Evolutionary conservation across 495 filamentous ascomycete genomes (phyloP), one percentile per base, ranked within the genome.

Genomic region (Xylaria scruposa): DNA sequence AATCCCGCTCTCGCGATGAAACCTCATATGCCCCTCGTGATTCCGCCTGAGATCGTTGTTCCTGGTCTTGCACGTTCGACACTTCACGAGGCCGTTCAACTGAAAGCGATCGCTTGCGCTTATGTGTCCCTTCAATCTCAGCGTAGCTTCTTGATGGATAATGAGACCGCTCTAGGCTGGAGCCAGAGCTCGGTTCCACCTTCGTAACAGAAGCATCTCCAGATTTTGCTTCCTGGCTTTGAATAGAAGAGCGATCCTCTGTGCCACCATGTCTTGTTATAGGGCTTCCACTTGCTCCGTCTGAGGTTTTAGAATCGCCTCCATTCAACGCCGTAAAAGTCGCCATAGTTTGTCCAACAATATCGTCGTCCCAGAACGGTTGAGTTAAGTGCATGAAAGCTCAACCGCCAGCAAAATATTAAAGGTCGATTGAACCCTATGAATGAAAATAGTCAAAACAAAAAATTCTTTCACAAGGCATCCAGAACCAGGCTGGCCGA

Each of bases 21-120:
- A 74, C 75, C 13, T 75, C 74, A 65, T 84, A 86, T 7, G 80
- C 70, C 33, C 85, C 84, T 60, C 83, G 83, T 62, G 81, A 76
- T 66, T 84, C 84, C 8, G 76, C 68, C 29, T 81, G 80, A 51
- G 84, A 72, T 59, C 70, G 73, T 21, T 75, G 77, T 36, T 78
- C 77, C 31, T 73, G 70, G n/a, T 76, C 70, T 62, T 72, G 76
- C 24, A 61, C 44, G 49, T 53, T 67, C 78, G 76, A 64, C 83
- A 81, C 47, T 79, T 82, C 68, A 74, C 73, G 21, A 78, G 75
- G 31, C 84, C 86, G 54, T 82, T 76, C 42, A 38, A 49, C 51
- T 21, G 86, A 86, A 15, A 78, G 74, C 54, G 86, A 86, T 53
- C 87, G 81, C 76, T 88, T 89, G 71, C 87, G 85, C 76, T 89